phyloP scores from a whole-genome alignment of 2,329 filamentous ascomycete genomes.

The Mollisia scopiformis region DNA sequence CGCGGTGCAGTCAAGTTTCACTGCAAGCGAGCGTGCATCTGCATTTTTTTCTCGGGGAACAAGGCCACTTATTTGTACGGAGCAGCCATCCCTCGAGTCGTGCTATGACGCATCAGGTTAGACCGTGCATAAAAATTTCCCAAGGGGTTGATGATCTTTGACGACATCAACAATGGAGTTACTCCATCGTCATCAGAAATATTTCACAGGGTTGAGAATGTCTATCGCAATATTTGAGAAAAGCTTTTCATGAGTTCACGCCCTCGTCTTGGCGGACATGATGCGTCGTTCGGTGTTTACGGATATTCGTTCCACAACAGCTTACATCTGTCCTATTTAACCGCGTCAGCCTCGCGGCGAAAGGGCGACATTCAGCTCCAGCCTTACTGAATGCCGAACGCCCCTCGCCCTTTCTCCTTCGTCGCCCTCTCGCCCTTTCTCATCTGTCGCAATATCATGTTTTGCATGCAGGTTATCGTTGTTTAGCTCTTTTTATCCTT shows the following conservation, averaged over 20 bases:
- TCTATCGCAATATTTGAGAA: neutral
- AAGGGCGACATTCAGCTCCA: neutral
- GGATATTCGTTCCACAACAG: neutral
- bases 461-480: too few species aligned
- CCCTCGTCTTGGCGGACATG: neutral
- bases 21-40: neutral
- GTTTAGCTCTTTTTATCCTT: neutral
- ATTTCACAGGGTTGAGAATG: neutral
- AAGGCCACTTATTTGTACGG: slow-evolving; percentile 5
- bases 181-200: neutral
- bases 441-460: neutral
- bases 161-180: slow-evolving; percentile 7
- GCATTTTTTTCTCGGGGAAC: neutral
- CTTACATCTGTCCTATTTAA: slow-evolving; percentile 2
- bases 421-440: neutral
- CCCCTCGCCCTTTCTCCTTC: too few species aligned
- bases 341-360: slow-evolving; percentile 7
- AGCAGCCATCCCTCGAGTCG: neutral
- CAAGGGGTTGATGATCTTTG: neutral
- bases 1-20: neutral
- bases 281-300: neutral
- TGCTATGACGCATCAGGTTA: slow-evolving; percentile 4
- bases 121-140: slow-evolving; percentile 9
- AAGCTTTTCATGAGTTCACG: too few species aligned
- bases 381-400: neutral